A percentile compares a stretch with the other conserved stretches of the same genome.
Conservation (phyloP, 768 basidiomycete genomes). For the Solioccasus polychromus region DNA sequence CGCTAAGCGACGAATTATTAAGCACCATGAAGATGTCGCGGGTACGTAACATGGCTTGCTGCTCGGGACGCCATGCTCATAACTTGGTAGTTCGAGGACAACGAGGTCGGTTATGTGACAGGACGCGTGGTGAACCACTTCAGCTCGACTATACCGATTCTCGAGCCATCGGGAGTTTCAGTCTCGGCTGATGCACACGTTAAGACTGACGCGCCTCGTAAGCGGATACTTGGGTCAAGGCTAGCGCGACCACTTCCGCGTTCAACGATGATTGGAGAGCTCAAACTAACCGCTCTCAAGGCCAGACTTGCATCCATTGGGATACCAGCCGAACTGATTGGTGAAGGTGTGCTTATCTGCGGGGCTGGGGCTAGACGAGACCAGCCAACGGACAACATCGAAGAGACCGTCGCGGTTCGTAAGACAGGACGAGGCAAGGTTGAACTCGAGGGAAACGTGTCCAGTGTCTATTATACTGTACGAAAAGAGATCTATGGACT, state of each 20-base stretch:
- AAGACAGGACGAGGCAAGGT: conserved; percentile 85
- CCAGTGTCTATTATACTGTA: conserved; percentile 86
- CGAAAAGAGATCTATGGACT: conserved; percentile 86
- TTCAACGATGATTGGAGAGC: conserved; percentile 96
- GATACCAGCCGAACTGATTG: conserved; percentile 91
- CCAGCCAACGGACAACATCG: conserved; percentile 42
- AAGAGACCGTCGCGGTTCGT: conserved; percentile 80
- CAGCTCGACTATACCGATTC: conserved; percentile 83
- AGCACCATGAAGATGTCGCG: conserved; percentile 79
- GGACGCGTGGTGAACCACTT: conserved; percentile 85
- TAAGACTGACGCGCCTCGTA: conserved; percentile 25
- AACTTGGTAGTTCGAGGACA: conserved; percentile 83
- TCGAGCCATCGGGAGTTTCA: conserved; percentile 61
- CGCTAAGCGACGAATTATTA: conserved; percentile 86
- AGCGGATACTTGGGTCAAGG: conserved; percentile 61
- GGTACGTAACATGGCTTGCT: conserved; percentile 45
- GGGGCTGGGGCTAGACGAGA: conserved; percentile 52
- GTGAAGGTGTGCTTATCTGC: conserved; percentile 94
- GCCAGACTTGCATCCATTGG: conserved; percentile 69
- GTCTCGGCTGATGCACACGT: conserved; percentile 22
- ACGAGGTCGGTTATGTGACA: conserved; percentile 89
- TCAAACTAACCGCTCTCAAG: conserved; percentile 89
- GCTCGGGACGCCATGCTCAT: conserved; percentile 1
- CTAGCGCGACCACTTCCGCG: conserved; percentile 67
- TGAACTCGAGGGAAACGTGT: conserved; percentile 86